These are phyloP conservation scores for Petrea volubilis DNA, from an alignment of 257 asterid genomes.

Conservation along the genomic window DNA sequence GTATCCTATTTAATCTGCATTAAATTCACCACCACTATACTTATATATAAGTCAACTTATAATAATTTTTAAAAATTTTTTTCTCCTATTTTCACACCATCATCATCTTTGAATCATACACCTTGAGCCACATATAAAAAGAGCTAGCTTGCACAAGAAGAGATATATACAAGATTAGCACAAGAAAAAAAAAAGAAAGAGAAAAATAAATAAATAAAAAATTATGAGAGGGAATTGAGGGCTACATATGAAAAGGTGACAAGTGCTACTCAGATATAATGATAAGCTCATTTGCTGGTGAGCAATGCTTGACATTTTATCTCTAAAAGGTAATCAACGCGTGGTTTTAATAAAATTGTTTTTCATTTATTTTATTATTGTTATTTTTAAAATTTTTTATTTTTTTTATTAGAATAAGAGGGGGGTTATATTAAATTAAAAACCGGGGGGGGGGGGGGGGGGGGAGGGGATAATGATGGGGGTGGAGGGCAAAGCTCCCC, in stretches of 20 bases:
- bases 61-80: background rate
- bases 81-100: slow-evolving; percentile 20
- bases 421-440: background rate
- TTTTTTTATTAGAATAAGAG: background rate
- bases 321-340: slow-evolving; percentile 45
- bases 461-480: slow-evolving; percentile 32
- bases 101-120: slow-evolving; percentile 24
- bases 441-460: slow-evolving; percentile 8
- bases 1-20: slow-evolving; percentile 36
- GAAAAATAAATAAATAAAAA: background rate
- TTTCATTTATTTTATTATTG: background rate
- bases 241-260: slow-evolving; percentile 45
- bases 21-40: slow-evolving; percentile 42
- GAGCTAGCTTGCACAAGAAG: background rate
- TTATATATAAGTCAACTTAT: background rate
- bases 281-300: slow-evolving; percentile 58
- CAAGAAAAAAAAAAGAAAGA: background rate
- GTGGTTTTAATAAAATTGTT: slow-evolving; percentile 31
- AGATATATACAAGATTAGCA: background rate
- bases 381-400: background rate
- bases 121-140: background rate
- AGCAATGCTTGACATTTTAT: slow-evolving; percentile 38
- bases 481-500: slow-evolving; percentile 5
- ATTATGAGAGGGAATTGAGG: slow-evolving; percentile 26
- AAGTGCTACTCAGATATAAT: slow-evolving; percentile 60